Conservation (phyloP, 805 yeast species). For the Ogataea haglerorum region DNA sequence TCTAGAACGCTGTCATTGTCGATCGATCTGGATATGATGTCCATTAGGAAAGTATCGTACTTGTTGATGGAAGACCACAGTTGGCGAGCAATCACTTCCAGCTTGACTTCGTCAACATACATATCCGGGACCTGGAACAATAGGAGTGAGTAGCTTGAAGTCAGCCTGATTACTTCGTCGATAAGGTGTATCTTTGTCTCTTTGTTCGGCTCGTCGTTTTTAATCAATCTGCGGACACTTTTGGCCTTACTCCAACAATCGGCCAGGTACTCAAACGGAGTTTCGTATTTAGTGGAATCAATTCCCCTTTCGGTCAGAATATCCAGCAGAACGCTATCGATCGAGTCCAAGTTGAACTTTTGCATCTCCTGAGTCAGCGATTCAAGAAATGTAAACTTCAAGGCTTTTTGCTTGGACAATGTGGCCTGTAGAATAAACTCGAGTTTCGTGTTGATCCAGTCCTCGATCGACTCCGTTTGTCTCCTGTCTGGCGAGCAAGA, state of each 20-base stretch:
- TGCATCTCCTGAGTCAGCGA: constrained; percentile 26
- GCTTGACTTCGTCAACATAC: constrained; percentile 40
- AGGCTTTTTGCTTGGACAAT: constrained; percentile 25
- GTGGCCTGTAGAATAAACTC: constrained; percentile 38
- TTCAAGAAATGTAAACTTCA: constrained; percentile 18
- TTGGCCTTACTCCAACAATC: constrained; percentile 42
- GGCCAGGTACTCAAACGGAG: constrained; percentile 47
- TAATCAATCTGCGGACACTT: constrained; percentile 40
- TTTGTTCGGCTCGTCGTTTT: constrained; percentile 38
- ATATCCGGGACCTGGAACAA: constrained; percentile 68
- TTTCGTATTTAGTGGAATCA: constrained; percentile 19
- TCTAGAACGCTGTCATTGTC: constrained; percentile 67
- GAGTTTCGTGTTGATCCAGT: constrained; percentile 42
- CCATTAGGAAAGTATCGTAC: constrained; percentile 47
- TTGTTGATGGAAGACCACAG: constrained; percentile 26
- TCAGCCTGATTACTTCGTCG: constrained; percentile 45
- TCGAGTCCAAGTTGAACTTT: constrained; percentile 29
- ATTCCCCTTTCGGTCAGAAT: constrained; percentile 53
- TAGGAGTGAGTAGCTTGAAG: constrained; percentile 63
- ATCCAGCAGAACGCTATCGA: constrained; percentile 56
- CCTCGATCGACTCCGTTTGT: constrained; percentile 22
- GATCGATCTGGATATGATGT: constrained; percentile 53
- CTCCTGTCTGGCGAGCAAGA: not conserved
- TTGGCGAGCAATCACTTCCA: constrained; percentile 28
- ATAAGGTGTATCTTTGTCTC: constrained; percentile 39